Percentiles rank a stretch among this genome's conserved stretches.
Conservation (phyloP, 2,329 filamentous ascomycete genomes). For the Fusarium sterilihyphosum region DNA sequence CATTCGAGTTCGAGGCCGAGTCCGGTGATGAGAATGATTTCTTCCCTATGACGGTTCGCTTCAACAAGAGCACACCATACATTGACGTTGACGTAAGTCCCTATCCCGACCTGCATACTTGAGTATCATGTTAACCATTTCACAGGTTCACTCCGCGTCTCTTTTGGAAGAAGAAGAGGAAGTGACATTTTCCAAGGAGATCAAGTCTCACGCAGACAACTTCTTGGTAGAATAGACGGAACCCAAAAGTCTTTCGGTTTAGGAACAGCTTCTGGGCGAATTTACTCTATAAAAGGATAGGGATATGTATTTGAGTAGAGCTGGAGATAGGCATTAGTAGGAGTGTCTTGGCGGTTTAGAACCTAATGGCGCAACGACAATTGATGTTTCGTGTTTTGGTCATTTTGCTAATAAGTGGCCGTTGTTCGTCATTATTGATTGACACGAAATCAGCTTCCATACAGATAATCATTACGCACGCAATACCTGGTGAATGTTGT, state of each 20-base stretch:
- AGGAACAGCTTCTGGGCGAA: slow-evolving; percentile 26
- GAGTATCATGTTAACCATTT: slow-evolving; percentile 13
- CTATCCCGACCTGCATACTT: no score
- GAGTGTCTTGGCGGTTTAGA: slow-evolving; percentile 42
- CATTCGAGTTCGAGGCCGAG: slow-evolving; percentile 95
- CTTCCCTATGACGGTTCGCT: slow-evolving; percentile 95
- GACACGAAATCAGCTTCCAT: neutral
- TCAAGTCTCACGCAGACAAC: slow-evolving; percentile 79
- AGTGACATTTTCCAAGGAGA: slow-evolving; percentile 83
- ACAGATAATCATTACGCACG: neutral
- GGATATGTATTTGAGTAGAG: slow-evolving; percentile 32
- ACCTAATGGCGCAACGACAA: slow-evolving; percentile 46
- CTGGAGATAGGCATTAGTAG: slow-evolving; percentile 35
- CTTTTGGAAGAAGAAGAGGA: slow-evolving; percentile 81
- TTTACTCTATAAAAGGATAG: slow-evolving; percentile 39
- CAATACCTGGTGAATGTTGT: neutral
- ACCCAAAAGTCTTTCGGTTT: slow-evolving; percentile 32
- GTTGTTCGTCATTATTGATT: neutral
- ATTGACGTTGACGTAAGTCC: slow-evolving; percentile 90
- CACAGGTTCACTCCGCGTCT: slow-evolving; percentile 71
- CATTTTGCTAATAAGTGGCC: neutral
- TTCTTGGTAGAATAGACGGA: slow-evolving; percentile 76
- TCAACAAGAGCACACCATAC: slow-evolving; percentile 86
- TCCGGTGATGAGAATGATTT: slow-evolving; percentile 91
- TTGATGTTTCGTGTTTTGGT: slow-evolving; percentile 35